Percentiles rank a stretch among this genome's conserved stretches.
Evolutionary conservation across 176 grass and related monocot genomes (phyloP).

Genomic region (Areca catechu): DNA sequence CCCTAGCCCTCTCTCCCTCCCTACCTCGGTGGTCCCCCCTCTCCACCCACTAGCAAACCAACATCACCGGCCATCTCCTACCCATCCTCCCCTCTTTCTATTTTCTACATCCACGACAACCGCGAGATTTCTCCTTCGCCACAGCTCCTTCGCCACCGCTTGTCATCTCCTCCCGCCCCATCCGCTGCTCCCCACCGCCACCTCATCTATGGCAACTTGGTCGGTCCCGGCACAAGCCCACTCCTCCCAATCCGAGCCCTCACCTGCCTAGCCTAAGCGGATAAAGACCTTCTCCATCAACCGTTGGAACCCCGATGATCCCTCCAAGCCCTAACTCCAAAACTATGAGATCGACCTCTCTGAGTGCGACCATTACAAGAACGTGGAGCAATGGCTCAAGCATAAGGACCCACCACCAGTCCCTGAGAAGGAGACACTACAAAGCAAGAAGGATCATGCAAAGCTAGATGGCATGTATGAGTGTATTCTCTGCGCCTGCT

Average conservation of each 20-base stretch:
- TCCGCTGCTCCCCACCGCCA: background rate
- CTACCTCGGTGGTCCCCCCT: too few relatives aligned
- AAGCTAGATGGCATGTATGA: constrained; percentile 91
- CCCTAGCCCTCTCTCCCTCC: too few relatives aligned
- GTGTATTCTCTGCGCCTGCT: constrained; percentile 93
- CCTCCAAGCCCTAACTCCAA: constrained; percentile 68
- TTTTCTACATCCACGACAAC: constrained; percentile 14
- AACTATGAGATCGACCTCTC: constrained; percentile 75
- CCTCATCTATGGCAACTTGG: background rate
- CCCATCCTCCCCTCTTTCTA: too few relatives aligned
- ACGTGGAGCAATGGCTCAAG: constrained; percentile 7
- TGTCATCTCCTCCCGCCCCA: constrained; percentile 54
- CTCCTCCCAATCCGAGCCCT: background rate
- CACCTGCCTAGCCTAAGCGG: background rate
- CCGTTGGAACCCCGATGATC: constrained; percentile 83
- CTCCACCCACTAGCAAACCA: too few relatives aligned
- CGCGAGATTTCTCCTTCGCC: constrained; percentile 35
- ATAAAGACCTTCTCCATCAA: constrained; percentile 97
- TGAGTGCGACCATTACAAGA: constrained; percentile 36
- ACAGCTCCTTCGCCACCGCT: constrained; percentile 38
- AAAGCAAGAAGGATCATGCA: constrained; percentile 68
- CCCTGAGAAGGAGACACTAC: constrained; percentile 13
- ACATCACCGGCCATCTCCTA: too few relatives aligned
- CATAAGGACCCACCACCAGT: background rate
- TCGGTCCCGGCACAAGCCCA: background rate